Evolutionary conservation across 2,329 filamentous ascomycete species (phyloP), one percentile per base, ranked within the genome.

Genomic region (Ceratocystiopsis sp.): DNA sequence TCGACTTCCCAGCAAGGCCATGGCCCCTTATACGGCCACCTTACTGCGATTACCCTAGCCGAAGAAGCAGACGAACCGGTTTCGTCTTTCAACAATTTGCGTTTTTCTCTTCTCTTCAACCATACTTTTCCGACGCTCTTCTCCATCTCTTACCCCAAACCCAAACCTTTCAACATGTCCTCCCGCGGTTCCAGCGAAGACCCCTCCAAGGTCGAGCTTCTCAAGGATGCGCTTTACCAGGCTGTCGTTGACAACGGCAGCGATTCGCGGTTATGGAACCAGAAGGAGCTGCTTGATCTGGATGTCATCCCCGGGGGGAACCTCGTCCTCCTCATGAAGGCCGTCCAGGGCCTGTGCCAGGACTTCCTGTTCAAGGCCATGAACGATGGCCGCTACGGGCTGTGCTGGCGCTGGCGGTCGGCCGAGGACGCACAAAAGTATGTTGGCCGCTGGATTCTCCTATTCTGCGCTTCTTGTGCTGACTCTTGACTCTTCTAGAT

Each of bases 401-500:
- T 71, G 21, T 65, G 65, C 47, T 80, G 75, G 74, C 68, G 69
- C 51, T 68, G 73, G 59, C 68, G 75, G 36, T 67, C 69, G 41
- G 61, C 63, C 37, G 70, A 72, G 38, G 76, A 80, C 51, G 76
- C 75, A 3, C 66, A 69, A 51, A 78, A 78, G 74, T 29, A 29
- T 29, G 4, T 11, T 11, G 25, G 6, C 25, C 25, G 7, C 6
- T 29, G 7, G 2, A 4, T 29, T 4, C 25, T 11, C 25, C 25
- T 9, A 29, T 29, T 11, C 7, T 21, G 19, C 19, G 19, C 19
- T 21, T 29, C 25, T 11, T 29, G 25, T 29, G 10, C 10, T 29
- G 10, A 29, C 21, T 9, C 4, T 29, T 4, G 25, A 2, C 10
- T 29, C 19, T 29, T 10, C 25, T 29, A 29, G 25, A 29, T 79